Base-by-base conservation (phyloP, 805 yeast species). In the Metschnikowia chrysomelidarum region DNA sequence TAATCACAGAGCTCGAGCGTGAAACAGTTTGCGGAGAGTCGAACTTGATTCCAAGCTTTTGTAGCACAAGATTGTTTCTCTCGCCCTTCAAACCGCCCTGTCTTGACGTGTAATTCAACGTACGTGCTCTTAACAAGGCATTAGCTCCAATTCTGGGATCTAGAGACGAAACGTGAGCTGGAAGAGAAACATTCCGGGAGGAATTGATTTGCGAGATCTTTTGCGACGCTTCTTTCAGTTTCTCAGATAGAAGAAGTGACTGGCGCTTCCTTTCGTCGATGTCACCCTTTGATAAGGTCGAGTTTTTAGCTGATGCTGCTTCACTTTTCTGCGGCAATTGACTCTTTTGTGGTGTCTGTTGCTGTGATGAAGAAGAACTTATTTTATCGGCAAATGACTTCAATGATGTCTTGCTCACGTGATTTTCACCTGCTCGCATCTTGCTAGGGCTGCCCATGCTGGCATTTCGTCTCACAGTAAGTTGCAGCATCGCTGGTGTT, bases 31-130 rank as follows among this genome's bases (percentile, higher is more conserved):
- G 30, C 11, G 53, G 34, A 25, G 50, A 33, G 27, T 36, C 27
- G 30, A 57, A 47, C 19, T 59, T 64, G 28, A 66, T 64, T 1
- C 72, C 72, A 27, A 65, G 47, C 32, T 57, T 60, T 24, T 62
- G 63, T 35, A 66, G 54, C 2, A 64, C 68, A 27, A 51, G 54
- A 10, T 54, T 40, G 34, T 66, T 59, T 38, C 56, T 56, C 9
- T 54, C 60, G 36, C 47, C 50, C 27, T 13, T 24, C 3, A 14
- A 13, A 5, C 27, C 39, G 15, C 29, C 40, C 12, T 24, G 34
- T 15, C 59, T 48, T 7, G 57, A 38, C 13, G 60, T 59, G 7
- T 60, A 32, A 3, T 59, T 59, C 18, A 66, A 49, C 1, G 69
- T 55, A 37, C 58, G 59, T 5, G 72, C 71, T 27, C 72, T 43